Conservation (phyloP, 805 yeast genomes). For the Citeromyces nyonsensis region DNA sequence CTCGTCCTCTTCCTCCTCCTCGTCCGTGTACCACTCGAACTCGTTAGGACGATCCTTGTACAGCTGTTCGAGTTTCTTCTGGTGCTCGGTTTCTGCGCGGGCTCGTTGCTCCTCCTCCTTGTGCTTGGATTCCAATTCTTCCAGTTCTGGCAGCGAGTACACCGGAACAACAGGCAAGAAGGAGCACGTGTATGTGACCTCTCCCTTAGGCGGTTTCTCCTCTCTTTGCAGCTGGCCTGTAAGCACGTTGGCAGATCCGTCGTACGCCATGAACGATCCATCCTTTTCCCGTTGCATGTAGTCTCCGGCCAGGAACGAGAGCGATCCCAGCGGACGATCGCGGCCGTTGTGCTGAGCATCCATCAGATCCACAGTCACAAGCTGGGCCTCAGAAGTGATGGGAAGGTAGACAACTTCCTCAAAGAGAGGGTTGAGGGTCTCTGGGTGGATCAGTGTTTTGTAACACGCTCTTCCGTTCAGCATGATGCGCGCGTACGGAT, state of each 20-base stretch:
- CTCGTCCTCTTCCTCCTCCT: conserved; percentile 22
- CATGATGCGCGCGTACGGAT: conserved; percentile 53
- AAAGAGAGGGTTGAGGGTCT: conserved; percentile 40
- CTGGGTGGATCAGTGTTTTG: conserved; percentile 36
- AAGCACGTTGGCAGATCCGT: conserved; percentile 30
- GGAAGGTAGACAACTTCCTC: conserved; percentile 48
- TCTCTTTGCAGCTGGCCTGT: conserved; percentile 12
- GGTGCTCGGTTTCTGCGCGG: conserved; percentile 23
- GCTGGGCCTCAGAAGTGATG: conserved; percentile 42
- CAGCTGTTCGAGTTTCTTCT: conserved; percentile 30
- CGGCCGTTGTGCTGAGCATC: conserved; percentile 52
- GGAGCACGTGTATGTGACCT: conserved; percentile 35
- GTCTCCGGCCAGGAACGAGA: conserved; percentile 31
- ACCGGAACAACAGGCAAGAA: conserved; percentile 55
- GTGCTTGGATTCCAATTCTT: conserved; percentile 23
- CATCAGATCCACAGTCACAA: conserved; percentile 38
- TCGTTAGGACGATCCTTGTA: conserved; percentile 41
- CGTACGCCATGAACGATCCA: conserved; percentile 31
- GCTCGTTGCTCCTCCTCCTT: conserved; percentile 17
- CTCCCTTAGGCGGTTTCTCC: conserved; percentile 27
- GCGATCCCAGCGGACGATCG: conserved; percentile 50
- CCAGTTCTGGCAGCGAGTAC: conserved; percentile 39
- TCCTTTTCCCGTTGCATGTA: conserved; percentile 29
- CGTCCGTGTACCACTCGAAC: conserved; percentile 45
- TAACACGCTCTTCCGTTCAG: conserved; percentile 43